Conservation (phyloP, 257 asterid species). For the Mitragyna speciosa region DNA sequence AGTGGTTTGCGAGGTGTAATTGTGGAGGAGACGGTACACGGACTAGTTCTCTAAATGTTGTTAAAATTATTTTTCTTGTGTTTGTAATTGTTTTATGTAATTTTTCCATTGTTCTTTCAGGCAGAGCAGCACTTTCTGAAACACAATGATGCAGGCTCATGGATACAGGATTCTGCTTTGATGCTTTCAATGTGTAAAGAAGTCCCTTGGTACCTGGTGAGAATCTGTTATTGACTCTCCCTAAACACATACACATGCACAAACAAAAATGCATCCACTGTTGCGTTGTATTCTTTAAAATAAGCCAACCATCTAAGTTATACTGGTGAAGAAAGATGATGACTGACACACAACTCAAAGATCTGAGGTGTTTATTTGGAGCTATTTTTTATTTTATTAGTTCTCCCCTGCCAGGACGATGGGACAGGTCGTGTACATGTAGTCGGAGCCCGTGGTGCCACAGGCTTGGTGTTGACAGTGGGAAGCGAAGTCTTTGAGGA, state of each 20-base stretch:
- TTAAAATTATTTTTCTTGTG: neutral
- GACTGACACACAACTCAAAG: neutral
- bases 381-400: neutral
- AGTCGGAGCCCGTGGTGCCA: conserved; percentile 95
- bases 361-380: neutral
- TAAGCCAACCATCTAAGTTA: neutral
- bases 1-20: conserved; percentile 95
- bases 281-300: neutral
- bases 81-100: conserved; percentile 1
- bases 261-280: neutral
- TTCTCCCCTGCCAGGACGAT: conserved; percentile 62
- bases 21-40: conserved; percentile 92
- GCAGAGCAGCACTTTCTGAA: conserved; percentile 96
- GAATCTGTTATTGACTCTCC: conserved; percentile 16
- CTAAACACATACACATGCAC: neutral
- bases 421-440: conserved; percentile 83
- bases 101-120: conserved; percentile 41
- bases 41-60: conserved; percentile 11
- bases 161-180: conserved; percentile 98
- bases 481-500: conserved; percentile 98
- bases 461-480: conserved; percentile 83
- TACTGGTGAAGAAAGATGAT: neutral
- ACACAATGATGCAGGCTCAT: conserved; percentile 98
- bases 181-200: conserved; percentile 97
- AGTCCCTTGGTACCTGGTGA: conserved; percentile 98